Percentiles rank a stretch among this genome's conserved stretches.
Conservation (phyloP, 768 basidiomycete genomes). For the Russula olivacea region DNA sequence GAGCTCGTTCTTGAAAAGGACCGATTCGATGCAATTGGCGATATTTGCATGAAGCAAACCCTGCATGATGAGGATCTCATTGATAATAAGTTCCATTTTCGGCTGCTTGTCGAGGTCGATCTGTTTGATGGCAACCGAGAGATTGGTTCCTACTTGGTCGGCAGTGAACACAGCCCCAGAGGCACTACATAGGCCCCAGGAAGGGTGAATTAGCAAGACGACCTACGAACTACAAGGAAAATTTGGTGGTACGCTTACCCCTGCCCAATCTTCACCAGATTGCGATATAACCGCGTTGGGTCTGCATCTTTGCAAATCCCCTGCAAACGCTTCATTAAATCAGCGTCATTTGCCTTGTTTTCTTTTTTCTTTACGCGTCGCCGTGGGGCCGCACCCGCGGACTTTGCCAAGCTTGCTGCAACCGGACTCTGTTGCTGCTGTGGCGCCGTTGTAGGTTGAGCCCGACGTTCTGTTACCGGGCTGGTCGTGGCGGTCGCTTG, state of each 20-base stretch:
- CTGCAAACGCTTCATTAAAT: constrained; percentile 85
- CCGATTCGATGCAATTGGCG: constrained; percentile 98
- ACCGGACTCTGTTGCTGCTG: constrained; percentile 55
- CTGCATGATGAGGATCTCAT: constrained; percentile 99
- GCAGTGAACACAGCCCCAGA: constrained; percentile 99
- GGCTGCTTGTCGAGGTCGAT: constrained; percentile 99
- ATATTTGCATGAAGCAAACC: constrained; percentile 94
- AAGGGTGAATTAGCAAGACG: neutral
- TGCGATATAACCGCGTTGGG: constrained; percentile 88
- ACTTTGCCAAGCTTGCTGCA: constrained; percentile 59
- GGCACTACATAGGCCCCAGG: constrained; percentile 46
- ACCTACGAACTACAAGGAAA: neutral
- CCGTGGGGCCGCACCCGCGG: constrained; percentile 72
- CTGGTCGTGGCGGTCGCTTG: constrained; percentile 14
- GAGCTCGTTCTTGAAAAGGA: constrained; percentile 94
- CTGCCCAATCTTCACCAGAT: constrained; percentile 93
- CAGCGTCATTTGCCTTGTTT: constrained; percentile 74
- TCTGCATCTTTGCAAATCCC: constrained; percentile 97
- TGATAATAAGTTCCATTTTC: constrained; percentile 99
- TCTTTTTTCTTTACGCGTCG: constrained; percentile 36
- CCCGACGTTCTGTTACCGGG: constrained; percentile 31
- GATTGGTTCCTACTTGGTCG: constrained; percentile 91
- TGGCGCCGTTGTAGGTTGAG: constrained; percentile 23
- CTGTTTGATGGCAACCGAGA: constrained; percentile 97
- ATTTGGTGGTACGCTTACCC: constrained; percentile 52